Evolutionary conservation across 1,284 basidiomycete genomes (phyloP), one percentile per base, ranked within the genome.

Genomic region (Wallemia mellicola): DNA sequence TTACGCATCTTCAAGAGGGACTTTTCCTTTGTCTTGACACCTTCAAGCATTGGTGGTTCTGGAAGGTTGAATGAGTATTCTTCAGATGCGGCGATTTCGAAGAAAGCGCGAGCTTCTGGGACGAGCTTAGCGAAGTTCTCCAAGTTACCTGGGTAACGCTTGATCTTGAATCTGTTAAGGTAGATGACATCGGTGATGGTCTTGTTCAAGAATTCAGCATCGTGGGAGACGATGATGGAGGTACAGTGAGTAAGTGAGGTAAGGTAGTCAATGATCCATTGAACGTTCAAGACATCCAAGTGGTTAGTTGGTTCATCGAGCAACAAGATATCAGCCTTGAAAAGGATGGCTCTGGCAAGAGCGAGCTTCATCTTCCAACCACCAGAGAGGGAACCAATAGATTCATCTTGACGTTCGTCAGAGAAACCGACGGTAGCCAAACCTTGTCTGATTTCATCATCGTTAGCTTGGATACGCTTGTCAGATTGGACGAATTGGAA

Each of bases 321-420:
- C 59, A 94, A 75, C 63, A 95, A 81, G 68, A 95, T 94, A 69
- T 95, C 91, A 66, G 89, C 89, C 76, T 88, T 89, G 86, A 96
- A 98, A 61, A 98, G 79, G 77, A 99, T 94, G 61, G 94, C 94
- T 66, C 94, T 82, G 61, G 94, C 94, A 62, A 98, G 81, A 28
- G 92, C 94, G 64, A 98, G 82, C 79, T 96, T 96, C 94, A 98
- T 98, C 79, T 98, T 95, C 94, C 94, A 98, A 76, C 94, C 94
- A 79, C 94, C 94, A 58, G 92, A 98, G 60, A 99, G 76, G 63
- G 81, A 82, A 64, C 88, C 86, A 65, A 94, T 94, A 55, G 86
- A 74, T 65, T 85, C 76, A 65, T 73, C 74, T 74, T 94, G 89
- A 66, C 88, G 81, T 69, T 82, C 83, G 62, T 82, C 82, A 64